These are phyloP conservation scores for Coniophora puteana DNA, from an alignment of 1,284 basidiomycete species.

Conservation along the genomic window DNA sequence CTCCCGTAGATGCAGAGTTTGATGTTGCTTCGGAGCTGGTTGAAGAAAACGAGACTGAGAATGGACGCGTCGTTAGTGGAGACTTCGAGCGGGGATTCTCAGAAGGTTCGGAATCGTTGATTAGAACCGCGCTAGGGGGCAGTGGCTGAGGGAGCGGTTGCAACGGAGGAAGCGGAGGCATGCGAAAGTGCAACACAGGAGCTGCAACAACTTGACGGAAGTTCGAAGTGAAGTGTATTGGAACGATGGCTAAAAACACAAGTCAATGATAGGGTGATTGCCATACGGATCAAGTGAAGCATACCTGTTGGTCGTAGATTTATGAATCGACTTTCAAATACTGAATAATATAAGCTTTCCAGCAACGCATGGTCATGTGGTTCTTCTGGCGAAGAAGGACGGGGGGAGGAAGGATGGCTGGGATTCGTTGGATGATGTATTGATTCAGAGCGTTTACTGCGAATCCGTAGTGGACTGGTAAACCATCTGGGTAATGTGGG, in stretches of 20 bases:
- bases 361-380: slow-evolving; percentile 60
- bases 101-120: slow-evolving; percentile 13
- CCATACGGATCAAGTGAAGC: slow-evolving; percentile 9
- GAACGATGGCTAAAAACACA: slow-evolving; percentile 54
- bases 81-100: slow-evolving; percentile 16
- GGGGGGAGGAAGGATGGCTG: slow-evolving; percentile 30
- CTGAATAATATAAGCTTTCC: slow-evolving; percentile 59
- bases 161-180: slow-evolving; percentile 68
- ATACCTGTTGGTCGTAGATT: slow-evolving; percentile 57
- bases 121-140: slow-evolving; percentile 24
- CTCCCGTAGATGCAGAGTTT: slow-evolving; percentile 23
- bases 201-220: slow-evolving; percentile 63
- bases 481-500: slow-evolving; percentile 64
- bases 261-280: slow-evolving; percentile 1
- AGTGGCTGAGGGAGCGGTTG: slow-evolving; percentile 52
- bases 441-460: slow-evolving; percentile 40
- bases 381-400: slow-evolving; percentile 27
- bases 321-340: slow-evolving; percentile 64
- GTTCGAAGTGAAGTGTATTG: slow-evolving; percentile 66
- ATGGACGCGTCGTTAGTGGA: slow-evolving; percentile 29
- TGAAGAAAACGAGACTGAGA: slow-evolving; percentile 48
- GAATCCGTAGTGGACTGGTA: slow-evolving; percentile 52
- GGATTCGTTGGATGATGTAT: slow-evolving; percentile 44
- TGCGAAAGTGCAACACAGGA: slow-evolving; percentile 59
- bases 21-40: slow-evolving; percentile 30